Evolutionary conservation across 129 eudicot genomes (phyloP), one percentile per base, ranked within the genome.

Genomic region (Pseudognaphalium luteoalbum): DNA sequence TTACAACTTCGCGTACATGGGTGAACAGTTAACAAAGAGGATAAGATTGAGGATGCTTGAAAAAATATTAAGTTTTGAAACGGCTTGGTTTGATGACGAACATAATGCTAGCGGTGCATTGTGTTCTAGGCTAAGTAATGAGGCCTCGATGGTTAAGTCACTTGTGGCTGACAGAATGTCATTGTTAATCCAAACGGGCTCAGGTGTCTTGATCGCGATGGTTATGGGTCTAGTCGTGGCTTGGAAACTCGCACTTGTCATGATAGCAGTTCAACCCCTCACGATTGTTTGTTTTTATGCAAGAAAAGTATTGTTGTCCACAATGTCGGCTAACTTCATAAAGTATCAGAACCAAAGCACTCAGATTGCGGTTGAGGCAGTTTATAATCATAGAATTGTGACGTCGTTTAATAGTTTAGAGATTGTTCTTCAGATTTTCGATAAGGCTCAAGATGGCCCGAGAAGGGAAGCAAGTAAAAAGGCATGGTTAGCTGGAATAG

Each of bases 1-100:
- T 76, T 88, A 86, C 78, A 91, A 83, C 47, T 94, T 91, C 68
- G 97, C 96, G 0, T 86, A 86, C 86, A 89, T 89, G 98, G 98
- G 98, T 2, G 98, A 91, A 71, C 80, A 69, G 16, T 79, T 94
- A 16, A 94, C 98, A 6, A 88, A 83, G 52, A 75, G 98, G 58
- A 86, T 94, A 20, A 77, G 98, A 9, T 22, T 91, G 15, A 81
- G 71, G 35, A 87, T 87, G 93, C 97, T 94, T 0, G 88, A 85
- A 69, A 94, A 91, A 33, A 82, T 94, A 56, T 35, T 94, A 19
- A 80, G 86, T 6, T 94, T 94, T 7, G 97, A 94, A 77, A 68
- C 98, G 0, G 96, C 97, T 11, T 94, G 98, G 98, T 94, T 94
- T 20, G 98, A 94, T 32, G 93, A 91, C 6, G 97, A 91, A 57